Base-by-base conservation (phyloP, 192 early-diverging fungal genomes). In the Coemansia erecta region DNA sequence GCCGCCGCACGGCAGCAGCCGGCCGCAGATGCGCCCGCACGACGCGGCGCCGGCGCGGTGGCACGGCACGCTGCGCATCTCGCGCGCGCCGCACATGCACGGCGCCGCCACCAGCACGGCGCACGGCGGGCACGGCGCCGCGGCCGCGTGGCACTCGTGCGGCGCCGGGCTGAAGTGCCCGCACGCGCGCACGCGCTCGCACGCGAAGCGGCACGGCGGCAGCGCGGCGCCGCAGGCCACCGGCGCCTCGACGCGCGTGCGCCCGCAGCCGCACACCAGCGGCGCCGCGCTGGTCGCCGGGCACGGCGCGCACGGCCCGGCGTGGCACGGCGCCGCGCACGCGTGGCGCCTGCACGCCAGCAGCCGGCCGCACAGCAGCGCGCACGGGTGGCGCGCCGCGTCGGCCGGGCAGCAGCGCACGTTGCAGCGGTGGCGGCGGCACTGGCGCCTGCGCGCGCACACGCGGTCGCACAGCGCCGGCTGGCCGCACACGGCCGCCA, bases 51-150 rank as follows among this genome's bases (percentile, higher is more conserved):
- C 76, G 40, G 72, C 83, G 22, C 92, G 82, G 49, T 90, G 90
- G 64, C 95, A 98, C 5, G 92, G 88, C 4, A 94, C 77, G 60
- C 90, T 94, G 22, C 84, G 86, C 72, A 95, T 72, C 28, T 77
- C 79, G 15, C 82, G 79, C 58, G 86, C 90, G 37, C 92, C 91
- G 64, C 95, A 97, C 78, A 86, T 81, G 58, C 90, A 92, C 56
- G 51, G 60, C 35, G 87, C 80, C 8, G 82, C 69, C 0, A 92
- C 90, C 40, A 98, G 86, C 41, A 90, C 81, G 14, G 93, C 79
- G 73, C 96, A 98, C 19, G 94, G 94, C 10, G 96, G 93, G 40
- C 96, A 98, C 2, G 91, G 82, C 49, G 86, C 87, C n/a, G 71
- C 72, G 58, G 92, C 92, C 2, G 85, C 78, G 69, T 98, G 96